phyloP scores from a whole-genome alignment of 2,329 filamentous ascomycete genomes.

The Remersonia thermophila region DNA sequence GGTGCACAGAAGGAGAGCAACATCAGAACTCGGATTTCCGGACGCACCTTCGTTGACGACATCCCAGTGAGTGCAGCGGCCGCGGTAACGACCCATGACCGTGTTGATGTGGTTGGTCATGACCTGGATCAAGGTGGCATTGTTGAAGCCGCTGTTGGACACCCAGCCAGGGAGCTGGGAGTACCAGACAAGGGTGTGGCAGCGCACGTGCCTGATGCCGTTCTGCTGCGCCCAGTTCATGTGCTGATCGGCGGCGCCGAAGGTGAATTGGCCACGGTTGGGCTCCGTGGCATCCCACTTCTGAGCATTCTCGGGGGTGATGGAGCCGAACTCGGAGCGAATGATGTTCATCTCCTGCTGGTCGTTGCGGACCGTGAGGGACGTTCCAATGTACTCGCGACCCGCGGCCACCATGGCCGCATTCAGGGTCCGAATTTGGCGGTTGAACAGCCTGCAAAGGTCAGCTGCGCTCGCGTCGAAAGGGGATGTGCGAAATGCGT shows the following conservation, averaged over 20 bases:
- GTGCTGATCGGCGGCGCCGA: constrained; percentile 36
- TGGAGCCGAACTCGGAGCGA: constrained; percentile 34
- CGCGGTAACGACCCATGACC: constrained; percentile 33
- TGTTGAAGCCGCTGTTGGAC: constrained; percentile 36
- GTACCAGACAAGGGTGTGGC: constrained; percentile 40
- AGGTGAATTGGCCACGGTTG: constrained; percentile 40
- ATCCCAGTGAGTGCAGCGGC: constrained; percentile 41
- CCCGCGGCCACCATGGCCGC: constrained; percentile 18
- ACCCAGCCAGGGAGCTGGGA: constrained; percentile 40
- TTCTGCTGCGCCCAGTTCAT: constrained; percentile 28
- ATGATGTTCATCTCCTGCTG: constrained; percentile 37
- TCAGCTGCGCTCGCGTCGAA: too few species aligned
- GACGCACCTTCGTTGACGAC: constrained; percentile 37
- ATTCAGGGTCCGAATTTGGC: constrained; percentile 10
- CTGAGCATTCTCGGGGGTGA: constrained; percentile 38
- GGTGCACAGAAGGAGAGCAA: too few species aligned
- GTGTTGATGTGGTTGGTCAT: constrained; percentile 41
- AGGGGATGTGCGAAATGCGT: too few species aligned
- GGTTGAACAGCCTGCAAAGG: neutral
- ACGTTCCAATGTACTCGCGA: constrained; percentile 41
- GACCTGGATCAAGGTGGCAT: constrained; percentile 36
- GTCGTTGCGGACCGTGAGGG: constrained; percentile 43
- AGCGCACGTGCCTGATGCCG: constrained; percentile 34
- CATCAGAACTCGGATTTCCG: too few species aligned
- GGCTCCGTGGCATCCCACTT: constrained; percentile 48